These are phyloP conservation scores for Mycena olivaceomarginata DNA, from an alignment of 768 basidiomycete genomes.

Conservation along the genomic window DNA sequence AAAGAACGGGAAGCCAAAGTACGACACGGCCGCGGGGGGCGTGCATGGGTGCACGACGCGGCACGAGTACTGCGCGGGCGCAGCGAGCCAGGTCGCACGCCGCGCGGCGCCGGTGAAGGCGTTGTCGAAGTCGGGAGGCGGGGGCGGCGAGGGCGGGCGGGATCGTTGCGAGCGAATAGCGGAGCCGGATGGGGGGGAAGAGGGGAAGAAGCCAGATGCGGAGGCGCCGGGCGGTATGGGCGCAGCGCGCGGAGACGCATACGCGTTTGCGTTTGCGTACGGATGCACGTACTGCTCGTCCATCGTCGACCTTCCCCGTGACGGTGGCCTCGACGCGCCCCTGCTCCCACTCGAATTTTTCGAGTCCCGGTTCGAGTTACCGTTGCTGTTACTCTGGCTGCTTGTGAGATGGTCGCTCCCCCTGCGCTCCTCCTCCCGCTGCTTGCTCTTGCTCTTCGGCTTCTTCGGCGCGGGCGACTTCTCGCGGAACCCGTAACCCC, in stretches of 20 bases:
- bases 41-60: conserved; percentile 81
- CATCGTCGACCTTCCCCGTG: conserved; percentile 8
- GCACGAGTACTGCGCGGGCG: conserved; percentile 78
- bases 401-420: background rate
- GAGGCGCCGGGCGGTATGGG: conserved; percentile 18
- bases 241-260: conserved; percentile 13
- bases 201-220: background rate
- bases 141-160: background rate
- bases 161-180: background rate
- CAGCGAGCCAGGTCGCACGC: conserved; percentile 65
- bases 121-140: conserved; percentile 25
- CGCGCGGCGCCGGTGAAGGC: conserved; percentile 45
- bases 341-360: conserved; percentile 19
- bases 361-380: conserved; percentile 21
- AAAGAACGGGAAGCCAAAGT: conserved; percentile 88
- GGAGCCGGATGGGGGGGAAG: background rate
- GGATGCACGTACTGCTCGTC: background rate
- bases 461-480: conserved; percentile 11
- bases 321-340: conserved; percentile 23
- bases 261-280: background rate
- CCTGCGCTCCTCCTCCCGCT: background rate
- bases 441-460: background rate
- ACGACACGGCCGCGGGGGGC: conserved; percentile 78
- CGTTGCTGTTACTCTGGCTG: background rate
- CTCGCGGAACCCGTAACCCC: conserved; percentile 36